Conservation (phyloP, 768 basidiomycete genomes). For the Leccinum longicurvipes region DNA sequence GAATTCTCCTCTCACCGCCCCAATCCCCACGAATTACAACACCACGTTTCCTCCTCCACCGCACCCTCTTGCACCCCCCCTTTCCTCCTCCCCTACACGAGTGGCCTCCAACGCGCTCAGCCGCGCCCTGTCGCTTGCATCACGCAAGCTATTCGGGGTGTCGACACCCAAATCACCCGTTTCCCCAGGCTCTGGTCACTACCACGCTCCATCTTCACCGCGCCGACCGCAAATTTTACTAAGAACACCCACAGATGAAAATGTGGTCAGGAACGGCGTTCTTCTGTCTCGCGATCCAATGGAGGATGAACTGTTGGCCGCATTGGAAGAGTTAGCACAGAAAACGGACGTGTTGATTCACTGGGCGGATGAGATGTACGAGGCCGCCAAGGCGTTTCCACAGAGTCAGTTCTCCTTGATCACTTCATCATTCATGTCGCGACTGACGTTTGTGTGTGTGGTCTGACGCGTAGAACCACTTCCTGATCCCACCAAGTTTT, state of each 20-base stretch:
- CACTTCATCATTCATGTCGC: neutral
- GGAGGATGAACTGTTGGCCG: slow-evolving; percentile 79
- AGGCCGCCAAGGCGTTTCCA: slow-evolving; percentile 79
- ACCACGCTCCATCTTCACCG: slow-evolving; percentile 51
- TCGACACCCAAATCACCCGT: slow-evolving; percentile 37
- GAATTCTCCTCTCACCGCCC: slow-evolving; percentile 21
- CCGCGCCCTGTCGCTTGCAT: slow-evolving; percentile 74
- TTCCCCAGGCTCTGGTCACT: slow-evolving; percentile 36
- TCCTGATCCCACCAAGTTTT: slow-evolving; percentile 75
- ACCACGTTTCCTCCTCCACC: slow-evolving; percentile 71
- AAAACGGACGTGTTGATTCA: slow-evolving; percentile 92
- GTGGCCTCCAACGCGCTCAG: slow-evolving; percentile 72
- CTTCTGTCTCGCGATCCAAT: slow-evolving; percentile 54
- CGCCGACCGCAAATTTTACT: slow-evolving; percentile 53
- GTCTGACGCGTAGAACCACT: slow-evolving; percentile 57
- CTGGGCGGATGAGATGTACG: slow-evolving; percentile 95
- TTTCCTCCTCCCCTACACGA: slow-evolving; percentile 67
- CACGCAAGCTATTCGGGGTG: slow-evolving; percentile 76
- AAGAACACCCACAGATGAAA: slow-evolving; percentile 35
- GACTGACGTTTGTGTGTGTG: slow-evolving; percentile 2
- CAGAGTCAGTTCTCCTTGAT: slow-evolving; percentile 56
- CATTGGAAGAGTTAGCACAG: slow-evolving; percentile 87
- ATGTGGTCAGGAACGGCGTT: slow-evolving; percentile 23
- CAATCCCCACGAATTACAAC: slow-evolving; percentile 25
- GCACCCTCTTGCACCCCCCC: slow-evolving; percentile 45